Evolutionary conservation across 163 green algal species (phyloP).

Genomic region (Trebouxia gelatinosa): DNA sequence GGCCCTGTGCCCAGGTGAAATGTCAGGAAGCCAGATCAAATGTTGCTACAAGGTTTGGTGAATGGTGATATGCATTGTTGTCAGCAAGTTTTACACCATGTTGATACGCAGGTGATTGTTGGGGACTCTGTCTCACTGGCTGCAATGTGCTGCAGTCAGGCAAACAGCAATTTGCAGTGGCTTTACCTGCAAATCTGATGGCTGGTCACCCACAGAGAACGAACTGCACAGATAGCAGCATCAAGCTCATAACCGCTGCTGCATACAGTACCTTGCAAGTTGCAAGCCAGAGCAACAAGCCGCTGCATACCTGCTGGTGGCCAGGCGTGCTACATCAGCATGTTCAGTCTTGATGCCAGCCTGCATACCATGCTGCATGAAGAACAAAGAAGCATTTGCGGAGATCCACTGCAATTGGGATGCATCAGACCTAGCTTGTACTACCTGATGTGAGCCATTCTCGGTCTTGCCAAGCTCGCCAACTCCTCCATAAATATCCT

Average conservation of each 20-base stretch:
- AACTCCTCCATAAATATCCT: conserved; percentile 34
- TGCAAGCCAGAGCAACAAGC: neutral
- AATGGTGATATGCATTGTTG: no score
- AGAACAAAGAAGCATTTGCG: neutral
- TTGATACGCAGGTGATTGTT: no score
- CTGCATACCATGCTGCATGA: neutral
- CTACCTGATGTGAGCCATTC: neutral
- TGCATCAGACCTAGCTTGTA: neutral
- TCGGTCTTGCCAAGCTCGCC: neutral
- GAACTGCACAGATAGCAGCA: no score
- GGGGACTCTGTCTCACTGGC: no score
- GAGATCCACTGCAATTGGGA: neutral
- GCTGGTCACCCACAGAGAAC: no score
- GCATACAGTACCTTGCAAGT: no score
- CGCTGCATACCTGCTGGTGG: neutral
- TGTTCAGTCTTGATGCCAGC: neutral
- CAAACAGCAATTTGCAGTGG: no score
- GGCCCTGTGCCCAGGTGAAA: neutral
- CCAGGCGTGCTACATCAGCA: neutral
- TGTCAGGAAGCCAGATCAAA: neutral
- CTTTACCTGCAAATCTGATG: no score
- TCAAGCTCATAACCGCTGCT: no score
- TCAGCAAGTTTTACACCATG: no score
- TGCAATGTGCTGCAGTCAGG: no score
- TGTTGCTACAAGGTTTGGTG: neutral